Evolutionary conservation across 768 basidiomycete species (phyloP).

Genomic region (Trametes elegans): DNA sequence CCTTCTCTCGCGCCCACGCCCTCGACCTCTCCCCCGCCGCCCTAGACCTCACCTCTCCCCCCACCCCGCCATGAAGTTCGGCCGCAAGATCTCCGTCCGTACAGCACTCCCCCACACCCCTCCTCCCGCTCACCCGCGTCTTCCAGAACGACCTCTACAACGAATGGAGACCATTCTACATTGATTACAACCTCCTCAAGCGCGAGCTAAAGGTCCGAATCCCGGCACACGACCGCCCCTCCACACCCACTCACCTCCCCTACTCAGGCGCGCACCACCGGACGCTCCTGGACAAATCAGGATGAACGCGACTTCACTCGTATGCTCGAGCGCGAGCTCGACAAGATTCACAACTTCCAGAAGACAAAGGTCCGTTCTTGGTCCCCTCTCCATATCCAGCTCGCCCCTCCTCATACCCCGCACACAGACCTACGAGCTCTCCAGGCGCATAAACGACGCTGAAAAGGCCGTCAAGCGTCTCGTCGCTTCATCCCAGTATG

Average conservation of each 20-base stretch:
- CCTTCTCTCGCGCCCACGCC: background rate
- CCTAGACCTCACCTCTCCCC: background rate
- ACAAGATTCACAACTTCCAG: slow-evolving; percentile 95
- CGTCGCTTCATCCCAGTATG: slow-evolving; percentile 53
- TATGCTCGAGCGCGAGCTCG: slow-evolving; percentile 81
- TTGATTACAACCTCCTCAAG: slow-evolving; percentile 88
- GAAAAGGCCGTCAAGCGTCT: slow-evolving; percentile 79
- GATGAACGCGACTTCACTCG: slow-evolving; percentile 83
- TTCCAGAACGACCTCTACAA: slow-evolving; percentile 78
- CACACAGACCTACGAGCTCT: slow-evolving; percentile 73
- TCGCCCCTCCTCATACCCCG: background rate
- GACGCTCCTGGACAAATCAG: slow-evolving; percentile 62
- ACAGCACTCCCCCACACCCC: background rate
- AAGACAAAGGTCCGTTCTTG: slow-evolving; percentile 64
- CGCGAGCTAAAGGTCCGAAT: slow-evolving; percentile 77
- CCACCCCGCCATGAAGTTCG: slow-evolving; percentile 70
- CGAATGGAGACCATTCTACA: slow-evolving; percentile 89
- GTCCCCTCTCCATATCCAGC: background rate
- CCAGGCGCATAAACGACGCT: slow-evolving; percentile 76
- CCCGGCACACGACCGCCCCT: slow-evolving; percentile 12
- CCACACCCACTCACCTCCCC: background rate
- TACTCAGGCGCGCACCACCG: slow-evolving; percentile 47
- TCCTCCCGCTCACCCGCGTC: background rate
- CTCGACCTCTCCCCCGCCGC: background rate
- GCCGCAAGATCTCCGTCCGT: slow-evolving; percentile 69